phyloP scores from a whole-genome alignment of 2,329 filamentous ascomycete genomes.

The Microcera coccophila region DNA sequence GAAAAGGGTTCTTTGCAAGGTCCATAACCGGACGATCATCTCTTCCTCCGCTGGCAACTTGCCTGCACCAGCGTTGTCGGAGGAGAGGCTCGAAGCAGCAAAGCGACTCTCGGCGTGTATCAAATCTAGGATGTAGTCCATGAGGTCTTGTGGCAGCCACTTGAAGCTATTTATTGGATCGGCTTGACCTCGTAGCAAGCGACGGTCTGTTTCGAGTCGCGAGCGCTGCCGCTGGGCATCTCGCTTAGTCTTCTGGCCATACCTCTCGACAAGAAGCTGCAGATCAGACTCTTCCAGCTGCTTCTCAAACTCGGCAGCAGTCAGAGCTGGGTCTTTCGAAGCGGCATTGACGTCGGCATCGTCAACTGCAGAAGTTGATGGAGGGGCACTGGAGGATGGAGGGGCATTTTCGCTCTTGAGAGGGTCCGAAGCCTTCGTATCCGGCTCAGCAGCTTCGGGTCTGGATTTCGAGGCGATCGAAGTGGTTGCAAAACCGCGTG shows the following conservation, averaged over 20 bases:
- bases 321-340: constrained; percentile 50
- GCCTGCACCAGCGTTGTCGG: constrained; percentile 42
- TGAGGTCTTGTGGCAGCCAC: constrained; percentile 77
- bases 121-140: constrained; percentile 73
- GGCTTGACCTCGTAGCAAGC: constrained; percentile 75
- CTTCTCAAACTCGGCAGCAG: constrained; percentile 82
- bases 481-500: constrained; percentile 88
- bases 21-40: constrained; percentile 76
- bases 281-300: constrained; percentile 89
- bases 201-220: constrained; percentile 79
- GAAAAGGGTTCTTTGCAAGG: constrained; percentile 67
- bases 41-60: constrained; percentile 71
- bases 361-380: constrained; percentile 23
- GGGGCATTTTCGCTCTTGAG: constrained; percentile 28
- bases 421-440: constrained; percentile 22
- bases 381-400: constrained; percentile 32
- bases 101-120: constrained; percentile 63
- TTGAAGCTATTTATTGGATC: constrained; percentile 66
- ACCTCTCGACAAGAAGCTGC: constrained; percentile 80
- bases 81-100: constrained; percentile 45
- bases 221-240: constrained; percentile 73
- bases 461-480: constrained; percentile 82
- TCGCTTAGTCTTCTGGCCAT: constrained; percentile 71
- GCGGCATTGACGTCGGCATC: constrained; percentile 17
- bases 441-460: constrained; percentile 50